These are phyloP conservation scores for Phialemoniopsis sp. DNA, from an alignment of 2,329 filamentous ascomycete genomes.

Conservation along the genomic window DNA sequence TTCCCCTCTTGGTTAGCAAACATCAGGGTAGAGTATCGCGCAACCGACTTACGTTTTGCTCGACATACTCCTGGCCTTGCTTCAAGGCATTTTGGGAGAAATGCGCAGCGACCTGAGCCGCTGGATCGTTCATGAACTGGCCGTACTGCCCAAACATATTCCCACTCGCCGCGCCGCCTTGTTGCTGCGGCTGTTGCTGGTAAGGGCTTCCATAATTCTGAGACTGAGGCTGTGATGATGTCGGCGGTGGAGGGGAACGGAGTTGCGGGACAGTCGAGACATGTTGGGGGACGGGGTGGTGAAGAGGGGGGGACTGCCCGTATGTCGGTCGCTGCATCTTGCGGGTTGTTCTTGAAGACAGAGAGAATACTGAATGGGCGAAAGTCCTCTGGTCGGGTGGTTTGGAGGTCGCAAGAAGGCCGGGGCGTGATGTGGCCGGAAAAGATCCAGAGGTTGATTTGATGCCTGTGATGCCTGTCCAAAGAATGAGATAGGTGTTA, in stretches of 20 bases:
- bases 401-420: not conserved
- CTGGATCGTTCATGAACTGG: conserved; percentile 93
- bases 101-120: conserved; percentile 91
- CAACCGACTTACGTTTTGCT: conserved; percentile 72
- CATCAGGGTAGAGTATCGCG: not conserved
- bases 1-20: conserved; percentile 13
- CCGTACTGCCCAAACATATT: conserved; percentile 72
- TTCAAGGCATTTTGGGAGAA: conserved; percentile 89
- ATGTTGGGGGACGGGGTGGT: conserved; percentile 97
- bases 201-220: conserved; percentile 64
- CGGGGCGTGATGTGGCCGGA: not conserved
- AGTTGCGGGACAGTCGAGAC: conserved; percentile 97
- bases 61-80: conserved; percentile 89
- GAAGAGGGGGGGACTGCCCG: conserved; percentile 85
- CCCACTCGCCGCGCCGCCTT: conserved; percentile 37
- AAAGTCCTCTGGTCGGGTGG: no score
- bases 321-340: conserved; percentile 85
- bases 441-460: no score
- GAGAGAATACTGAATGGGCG: no score
- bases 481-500: no score
- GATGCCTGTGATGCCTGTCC: no score
- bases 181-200: conserved; percentile 46
- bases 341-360: no score
- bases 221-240: conserved; percentile 63
- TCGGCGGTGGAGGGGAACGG: conserved; percentile 84